phyloP scores from a whole-genome alignment of 2,329 filamentous ascomycete genomes.

The Cadophora sp. region DNA sequence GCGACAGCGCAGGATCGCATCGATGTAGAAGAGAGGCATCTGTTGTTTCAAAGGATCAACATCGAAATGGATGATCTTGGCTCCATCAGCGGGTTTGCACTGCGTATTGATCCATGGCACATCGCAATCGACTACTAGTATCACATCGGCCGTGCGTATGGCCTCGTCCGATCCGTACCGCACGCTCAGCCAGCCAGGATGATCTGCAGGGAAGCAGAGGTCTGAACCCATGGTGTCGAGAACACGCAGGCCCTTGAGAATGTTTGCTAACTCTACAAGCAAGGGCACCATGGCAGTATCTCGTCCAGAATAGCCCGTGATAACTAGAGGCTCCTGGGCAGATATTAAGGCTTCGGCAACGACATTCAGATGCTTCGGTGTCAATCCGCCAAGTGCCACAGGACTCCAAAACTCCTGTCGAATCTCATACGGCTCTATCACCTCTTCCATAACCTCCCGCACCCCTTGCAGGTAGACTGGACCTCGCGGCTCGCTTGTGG shows the following conservation, averaged over 20 bases:
- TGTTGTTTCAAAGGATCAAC: slow-evolving; percentile 69
- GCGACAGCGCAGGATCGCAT: slow-evolving; percentile 68
- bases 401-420: slow-evolving; percentile 65
- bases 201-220: slow-evolving; percentile 79
- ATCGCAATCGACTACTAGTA: slow-evolving; percentile 83
- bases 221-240: slow-evolving; percentile 80
- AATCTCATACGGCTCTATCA: slow-evolving; percentile 65
- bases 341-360: slow-evolving; percentile 65
- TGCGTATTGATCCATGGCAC: slow-evolving; percentile 90
- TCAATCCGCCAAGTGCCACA: slow-evolving; percentile 62
- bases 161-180: slow-evolving; percentile 76
- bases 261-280: slow-evolving; percentile 71
- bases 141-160: slow-evolving; percentile 80
- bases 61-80: slow-evolving; percentile 68
- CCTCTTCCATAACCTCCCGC: slow-evolving; percentile 74
- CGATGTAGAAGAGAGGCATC: slow-evolving; percentile 77
- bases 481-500: slow-evolving; percentile 70
- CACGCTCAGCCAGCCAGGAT: slow-evolving; percentile 72
- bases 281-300: slow-evolving; percentile 67
- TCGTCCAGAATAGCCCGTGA: slow-evolving; percentile 75
- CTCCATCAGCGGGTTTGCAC: slow-evolving; percentile 59
- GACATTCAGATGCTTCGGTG: slow-evolving; percentile 56
- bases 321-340: slow-evolving; percentile 70
- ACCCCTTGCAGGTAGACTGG: slow-evolving; percentile 73
- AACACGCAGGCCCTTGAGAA: slow-evolving; percentile 71